Base-by-base conservation (phyloP, 768 basidiomycete genomes). In the Suillus tomentosus region DNA sequence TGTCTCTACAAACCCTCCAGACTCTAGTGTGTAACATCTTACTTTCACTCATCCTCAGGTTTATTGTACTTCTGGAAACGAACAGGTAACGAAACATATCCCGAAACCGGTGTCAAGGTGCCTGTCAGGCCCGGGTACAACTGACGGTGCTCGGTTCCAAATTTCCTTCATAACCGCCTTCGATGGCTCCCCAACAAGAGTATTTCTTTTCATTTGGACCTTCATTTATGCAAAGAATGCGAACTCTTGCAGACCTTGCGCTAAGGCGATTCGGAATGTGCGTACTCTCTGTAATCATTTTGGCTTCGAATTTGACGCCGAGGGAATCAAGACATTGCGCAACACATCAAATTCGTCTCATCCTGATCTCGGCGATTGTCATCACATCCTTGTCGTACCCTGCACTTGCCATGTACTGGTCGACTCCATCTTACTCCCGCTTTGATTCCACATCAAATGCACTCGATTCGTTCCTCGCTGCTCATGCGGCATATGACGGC, bases 311-410 rank as follows among this genome's bases (percentile, higher is more conserved):
- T 66, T 64, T 57, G 64, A 65, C 64, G 62, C 42, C 54, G 37
- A 48, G 37, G 34, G 36, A 11, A 50, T 61, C 14, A 70, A 95
- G 93, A 64, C 93, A 95, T 73, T 94, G 93, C 71, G 92, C 94
- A 66, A 92, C 90, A 2, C 92, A 95, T 76, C 94, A 95, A 76
- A 92, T 93, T 62, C 87, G 92, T 61, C 87, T 95, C 57, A 92
- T 96, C 73, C 84, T 96, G 68, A 88, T 94, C 65, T 95, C 91
- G 24, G 86, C 90, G 59, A 85, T 94, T 64, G 93, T 95, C 67
- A 95, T 95, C 72, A 91, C 93, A 62, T 90, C 90, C 19, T 85
- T 96, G 62, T 91, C 94, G 72, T 95, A 94, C 68, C 94, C 94
- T n/a, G 94, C 94, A 22, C 84, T 96, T 59, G 87, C 91, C 58